A percentile compares a stretch with the other conserved stretches of the same genome.
phyloP scores from a whole-genome alignment of 345 rosid species.

The Linum tenue region DNA sequence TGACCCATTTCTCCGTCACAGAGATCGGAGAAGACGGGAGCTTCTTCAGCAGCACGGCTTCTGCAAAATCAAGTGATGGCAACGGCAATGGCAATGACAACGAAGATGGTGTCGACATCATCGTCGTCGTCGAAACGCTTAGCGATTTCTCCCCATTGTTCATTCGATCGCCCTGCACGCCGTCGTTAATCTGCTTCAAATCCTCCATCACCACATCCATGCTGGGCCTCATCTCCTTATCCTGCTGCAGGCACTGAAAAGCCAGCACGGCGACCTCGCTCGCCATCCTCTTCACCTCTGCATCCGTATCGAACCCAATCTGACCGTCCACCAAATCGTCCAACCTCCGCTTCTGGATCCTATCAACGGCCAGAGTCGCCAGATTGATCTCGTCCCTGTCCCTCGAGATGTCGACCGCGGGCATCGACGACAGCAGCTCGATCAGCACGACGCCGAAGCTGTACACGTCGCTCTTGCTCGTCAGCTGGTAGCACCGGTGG shows the following conservation, averaged over 20 bases:
- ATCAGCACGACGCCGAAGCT: constrained; percentile 5
- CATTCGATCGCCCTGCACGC: not conserved
- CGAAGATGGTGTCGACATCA: not conserved
- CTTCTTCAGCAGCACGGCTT: not conserved
- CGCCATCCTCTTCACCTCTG: not conserved
- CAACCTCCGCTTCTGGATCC: not conserved
- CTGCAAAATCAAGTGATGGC: not conserved
- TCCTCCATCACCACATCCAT: not conserved
- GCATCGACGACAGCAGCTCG: constrained; percentile 4
- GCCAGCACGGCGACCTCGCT: not conserved
- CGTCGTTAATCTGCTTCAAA: not conserved
- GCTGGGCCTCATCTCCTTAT: constrained; percentile 1
- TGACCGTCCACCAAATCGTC: not conserved
- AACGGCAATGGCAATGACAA: not conserved
- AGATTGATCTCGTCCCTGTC: constrained; percentile 3
- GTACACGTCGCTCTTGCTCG: constrained; percentile 1
- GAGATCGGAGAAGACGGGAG: not conserved
- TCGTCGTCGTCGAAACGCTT: too few species aligned
- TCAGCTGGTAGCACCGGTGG: constrained; percentile 5
- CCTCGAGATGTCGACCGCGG: constrained; percentile 2
- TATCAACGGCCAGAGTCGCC: not conserved
- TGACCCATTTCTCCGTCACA: not conserved
- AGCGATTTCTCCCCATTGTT: not conserved
- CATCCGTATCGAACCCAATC: not conserved
- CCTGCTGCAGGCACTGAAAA: constrained; percentile 5